Evolutionary conservation across 176 grass and related monocot species (phyloP), one percentile per base, ranked within the genome.

Genomic region (Pontederia crassipes): DNA sequence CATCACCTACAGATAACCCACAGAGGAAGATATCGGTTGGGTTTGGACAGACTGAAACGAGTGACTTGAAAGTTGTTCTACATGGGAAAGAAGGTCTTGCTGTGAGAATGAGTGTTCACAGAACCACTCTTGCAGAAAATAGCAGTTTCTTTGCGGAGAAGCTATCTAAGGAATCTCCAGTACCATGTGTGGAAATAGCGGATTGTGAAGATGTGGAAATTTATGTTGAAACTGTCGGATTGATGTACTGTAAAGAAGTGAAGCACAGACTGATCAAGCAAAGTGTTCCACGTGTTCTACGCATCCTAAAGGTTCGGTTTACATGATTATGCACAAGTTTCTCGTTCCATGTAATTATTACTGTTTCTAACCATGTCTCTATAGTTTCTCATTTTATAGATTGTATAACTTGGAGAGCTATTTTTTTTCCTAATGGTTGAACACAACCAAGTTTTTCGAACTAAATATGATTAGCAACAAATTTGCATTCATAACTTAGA

Each of bases 81-180:
- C 71, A 75, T 53, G 91, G 83, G 4, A 90, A 87, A 59, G 83
- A 89, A 65, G 80, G 86, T 26, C 73, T 89, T 73, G 65, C 72
- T 9, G 86, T 96, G 18, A 87, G 73, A 40, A 87, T 96, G 74
- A 85, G 58, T 57, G 91, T 81, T 54, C 91, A 96, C 62, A 73
- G 66, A 32, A 75, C 77, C 7, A 74, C 90, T 15, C 86, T 96
- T 60, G n/a, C 52, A 4, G 57, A 68, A 17, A 83, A 85, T 48
- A 87, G 91, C 73, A 59, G 3, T 27, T 96, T 89, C 57, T 96
- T 96, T 53, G 64, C 61, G n/a, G 83, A 85, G 11, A 87, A 77
- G 52, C 71, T 96, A 35, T 51, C 57, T 24, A 29, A 26, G 20
- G 55, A 69, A 40, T 47, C 72, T 17, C 70, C 58, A 18, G 48